These are phyloP conservation scores for Aplosporella prunicola DNA, from an alignment of 2,329 filamentous ascomycete genomes.

Conservation along the genomic window DNA sequence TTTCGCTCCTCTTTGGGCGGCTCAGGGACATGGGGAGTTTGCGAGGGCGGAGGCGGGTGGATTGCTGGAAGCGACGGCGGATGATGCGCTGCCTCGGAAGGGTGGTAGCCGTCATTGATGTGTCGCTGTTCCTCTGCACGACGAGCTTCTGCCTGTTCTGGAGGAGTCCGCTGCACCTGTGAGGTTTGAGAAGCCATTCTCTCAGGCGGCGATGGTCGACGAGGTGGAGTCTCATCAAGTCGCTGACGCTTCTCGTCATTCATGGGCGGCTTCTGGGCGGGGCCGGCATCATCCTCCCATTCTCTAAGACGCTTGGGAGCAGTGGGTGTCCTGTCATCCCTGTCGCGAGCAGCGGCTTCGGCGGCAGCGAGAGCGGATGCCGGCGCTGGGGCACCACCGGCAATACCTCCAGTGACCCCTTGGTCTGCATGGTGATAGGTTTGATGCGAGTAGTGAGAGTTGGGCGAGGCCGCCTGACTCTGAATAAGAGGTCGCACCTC, in stretches of 20 bases:
- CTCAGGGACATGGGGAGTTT: conserved; percentile 45
- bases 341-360: conserved; percentile 56
- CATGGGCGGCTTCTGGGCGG: conserved; percentile 67
- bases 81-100: conserved; percentile 86
- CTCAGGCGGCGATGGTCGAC: conserved; percentile 45
- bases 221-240: conserved; percentile 73
- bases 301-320: conserved; percentile 76
- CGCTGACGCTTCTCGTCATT: conserved; percentile 82
- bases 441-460: conserved; percentile 73
- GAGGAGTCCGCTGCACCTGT: conserved; percentile 73
- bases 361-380: conserved; percentile 57
- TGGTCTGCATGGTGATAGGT: conserved; percentile 67
- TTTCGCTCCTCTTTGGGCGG: conserved; percentile 36
- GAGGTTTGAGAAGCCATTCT: conserved; percentile 31
- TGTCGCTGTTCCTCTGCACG: conserved; percentile 57
- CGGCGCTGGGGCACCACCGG: conserved; percentile 57
- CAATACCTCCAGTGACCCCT: conserved; percentile 49
- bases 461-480: conserved; percentile 82
- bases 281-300: conserved; percentile 71
- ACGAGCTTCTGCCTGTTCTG: conserved; percentile 51
- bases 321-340: conserved; percentile 68
- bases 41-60: conserved; percentile 34
- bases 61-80: conserved; percentile 52
- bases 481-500: conserved; percentile 78
- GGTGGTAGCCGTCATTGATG: conserved; percentile 72